These are phyloP conservation scores for Opeltia flavorubescens DNA, from an alignment of 495 filamentous ascomycete species.

Conservation along the genomic window DNA sequence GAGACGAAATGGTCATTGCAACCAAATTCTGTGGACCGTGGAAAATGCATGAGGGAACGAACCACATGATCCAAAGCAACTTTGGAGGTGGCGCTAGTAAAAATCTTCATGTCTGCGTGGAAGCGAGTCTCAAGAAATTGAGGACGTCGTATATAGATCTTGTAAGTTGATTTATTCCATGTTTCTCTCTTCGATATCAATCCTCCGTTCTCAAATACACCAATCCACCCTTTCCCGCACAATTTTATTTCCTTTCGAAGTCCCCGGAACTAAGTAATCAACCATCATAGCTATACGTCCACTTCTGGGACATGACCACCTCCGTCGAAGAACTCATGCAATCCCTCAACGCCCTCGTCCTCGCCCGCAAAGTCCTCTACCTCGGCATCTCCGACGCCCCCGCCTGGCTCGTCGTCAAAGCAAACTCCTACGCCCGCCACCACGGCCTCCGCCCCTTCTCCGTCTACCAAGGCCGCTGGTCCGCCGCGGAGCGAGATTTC, in stretches of 20 bases:
- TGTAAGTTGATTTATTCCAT: neutral
- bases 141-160: conserved; percentile 49
- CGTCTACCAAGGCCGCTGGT: conserved; percentile 55
- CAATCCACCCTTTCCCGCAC: no score
- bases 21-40: conserved; percentile 49
- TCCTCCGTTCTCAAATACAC: no score
- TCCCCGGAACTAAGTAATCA: neutral
- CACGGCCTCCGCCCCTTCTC: conserved; percentile 47
- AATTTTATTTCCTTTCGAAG: no score
- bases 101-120: conserved; percentile 38
- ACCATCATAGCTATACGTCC: conserved; percentile 30
- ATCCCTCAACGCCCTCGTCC: conserved; percentile 41
- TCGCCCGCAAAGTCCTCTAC: conserved; percentile 46
- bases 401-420: conserved; percentile 46
- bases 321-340: conserved; percentile 50
- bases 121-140: conserved; percentile 42
- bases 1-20: conserved; percentile 57
- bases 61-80: conserved; percentile 33
- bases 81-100: conserved; percentile 39
- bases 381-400: conserved; percentile 49
- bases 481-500: conserved; percentile 30
- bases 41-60: conserved; percentile 13
- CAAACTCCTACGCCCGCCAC: conserved; percentile 44
- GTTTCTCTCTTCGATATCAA: neutral
- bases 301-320: conserved; percentile 44